Conservation (phyloP, 768 basidiomycete genomes). For the Boletellus ananiceps region DNA sequence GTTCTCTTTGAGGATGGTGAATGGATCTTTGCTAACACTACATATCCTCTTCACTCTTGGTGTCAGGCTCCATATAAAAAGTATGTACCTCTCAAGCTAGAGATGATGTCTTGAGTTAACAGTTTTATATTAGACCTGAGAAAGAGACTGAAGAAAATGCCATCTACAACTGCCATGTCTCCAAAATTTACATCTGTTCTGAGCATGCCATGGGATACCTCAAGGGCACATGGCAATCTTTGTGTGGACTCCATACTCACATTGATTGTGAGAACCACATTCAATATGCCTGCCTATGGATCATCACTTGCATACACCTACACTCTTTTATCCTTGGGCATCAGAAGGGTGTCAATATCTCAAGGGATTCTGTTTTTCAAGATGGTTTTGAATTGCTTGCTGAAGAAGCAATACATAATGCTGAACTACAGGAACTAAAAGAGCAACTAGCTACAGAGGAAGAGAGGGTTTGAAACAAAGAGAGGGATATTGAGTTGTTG, state of each 20-base stretch:
- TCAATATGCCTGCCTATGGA: conserved; percentile 11
- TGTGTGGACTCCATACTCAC: conserved; percentile 6
- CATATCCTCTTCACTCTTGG: conserved; percentile 34
- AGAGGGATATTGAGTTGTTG: too few relatives aligned
- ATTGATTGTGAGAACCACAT: conserved; percentile 9
- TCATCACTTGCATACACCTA: conserved; percentile 13
- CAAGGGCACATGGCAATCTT: conserved; percentile 31
- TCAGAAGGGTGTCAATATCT: conserved; percentile 2
- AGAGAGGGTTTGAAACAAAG: too few relatives aligned
- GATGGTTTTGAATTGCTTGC: conserved; percentile 3
- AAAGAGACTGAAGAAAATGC: conserved; percentile 1
- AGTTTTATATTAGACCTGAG: conserved; percentile 7
- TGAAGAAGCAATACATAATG: conserved; percentile 3
- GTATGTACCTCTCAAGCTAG: too few relatives aligned
- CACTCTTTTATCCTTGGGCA: conserved; percentile 24
- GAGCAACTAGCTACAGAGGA: too few relatives aligned
- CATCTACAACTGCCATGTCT: conserved; percentile 33
- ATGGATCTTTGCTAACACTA: conserved; percentile 38
- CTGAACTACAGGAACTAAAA: background rate
- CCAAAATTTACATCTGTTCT: conserved; percentile 26
- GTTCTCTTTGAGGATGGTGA: conserved; percentile 12
- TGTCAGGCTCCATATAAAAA: conserved; percentile 31
- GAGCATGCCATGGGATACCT: conserved; percentile 40
- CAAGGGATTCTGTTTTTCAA: background rate
- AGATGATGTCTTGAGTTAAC: too few relatives aligned